Evolutionary conservation across 192 early-diverging fungal genomes (phyloP).

Genomic region (Linnemannia hyalina): DNA sequence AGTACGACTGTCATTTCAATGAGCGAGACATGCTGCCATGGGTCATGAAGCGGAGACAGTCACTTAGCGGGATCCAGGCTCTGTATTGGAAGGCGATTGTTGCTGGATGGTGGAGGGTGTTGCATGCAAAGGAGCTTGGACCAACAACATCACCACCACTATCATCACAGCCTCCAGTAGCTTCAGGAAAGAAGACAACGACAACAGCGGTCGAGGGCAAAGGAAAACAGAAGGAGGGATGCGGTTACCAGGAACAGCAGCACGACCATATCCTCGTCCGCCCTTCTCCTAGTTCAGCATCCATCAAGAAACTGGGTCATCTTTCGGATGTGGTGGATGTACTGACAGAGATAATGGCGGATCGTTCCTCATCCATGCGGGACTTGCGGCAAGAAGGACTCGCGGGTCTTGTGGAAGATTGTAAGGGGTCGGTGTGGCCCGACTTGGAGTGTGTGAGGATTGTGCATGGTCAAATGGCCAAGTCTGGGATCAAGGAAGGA

Average conservation of each 20-base stretch:
- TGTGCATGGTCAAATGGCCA: constrained; percentile 9
- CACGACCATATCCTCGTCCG: background rate
- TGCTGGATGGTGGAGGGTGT: constrained; percentile 25
- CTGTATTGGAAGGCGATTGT: constrained; percentile 12
- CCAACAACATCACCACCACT: background rate
- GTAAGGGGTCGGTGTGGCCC: constrained; percentile 16
- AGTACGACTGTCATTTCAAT: constrained; percentile 16
- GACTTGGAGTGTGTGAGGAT: constrained; percentile 24
- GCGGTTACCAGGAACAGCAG: background rate
- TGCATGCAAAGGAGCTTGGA: constrained; percentile 14
- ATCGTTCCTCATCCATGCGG: background rate
- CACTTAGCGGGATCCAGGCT: background rate
- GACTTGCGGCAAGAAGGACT: background rate
- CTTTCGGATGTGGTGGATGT: constrained; percentile 28
- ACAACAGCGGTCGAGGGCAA: background rate
- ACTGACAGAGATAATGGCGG: background rate
- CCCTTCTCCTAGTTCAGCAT: background rate
- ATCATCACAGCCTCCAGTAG: background rate
- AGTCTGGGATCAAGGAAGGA: background rate
- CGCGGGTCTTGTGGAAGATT: background rate
- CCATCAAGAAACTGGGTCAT: constrained; percentile 4
- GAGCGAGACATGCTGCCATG: constrained; percentile 30
- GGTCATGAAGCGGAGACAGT: constrained; percentile 10
- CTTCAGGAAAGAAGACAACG: background rate
- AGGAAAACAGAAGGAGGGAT: background rate